A percentile compares a stretch with the other conserved stretches of the same genome.
Evolutionary conservation across 352 stramenopile genomes (phyloP).

Genomic region (Phytophthora litchii): DNA sequence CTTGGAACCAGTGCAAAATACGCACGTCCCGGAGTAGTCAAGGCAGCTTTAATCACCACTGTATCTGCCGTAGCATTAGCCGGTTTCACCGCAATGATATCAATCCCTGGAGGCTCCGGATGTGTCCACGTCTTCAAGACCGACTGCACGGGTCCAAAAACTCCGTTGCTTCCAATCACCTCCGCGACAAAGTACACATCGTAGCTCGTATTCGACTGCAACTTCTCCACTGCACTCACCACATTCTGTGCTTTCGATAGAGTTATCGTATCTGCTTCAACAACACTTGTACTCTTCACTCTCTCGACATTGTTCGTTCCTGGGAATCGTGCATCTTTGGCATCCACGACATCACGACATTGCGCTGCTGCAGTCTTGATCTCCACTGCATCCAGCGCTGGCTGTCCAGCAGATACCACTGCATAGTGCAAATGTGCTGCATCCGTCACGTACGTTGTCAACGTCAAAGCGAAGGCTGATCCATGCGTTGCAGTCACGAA

Average conservation of each 20-base stretch:
- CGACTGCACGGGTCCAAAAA: slow-evolving; percentile 74
- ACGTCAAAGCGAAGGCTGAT: slow-evolving; percentile 51
- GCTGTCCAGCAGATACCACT: slow-evolving; percentile 47
- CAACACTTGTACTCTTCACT: background rate
- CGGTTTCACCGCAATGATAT: slow-evolving; percentile 16
- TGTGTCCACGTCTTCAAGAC: slow-evolving; percentile 66
- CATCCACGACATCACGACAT: slow-evolving; percentile 20
- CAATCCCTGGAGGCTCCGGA: slow-evolving; percentile 48
- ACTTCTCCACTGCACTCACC: slow-evolving; percentile 43
- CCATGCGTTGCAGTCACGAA: slow-evolving; percentile 60
- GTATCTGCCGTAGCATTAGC: slow-evolving; percentile 46
- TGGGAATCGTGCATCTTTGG: background rate
- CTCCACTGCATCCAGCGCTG: slow-evolving; percentile 41
- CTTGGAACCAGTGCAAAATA: slow-evolving; percentile 62
- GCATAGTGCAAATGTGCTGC: slow-evolving; percentile 77
- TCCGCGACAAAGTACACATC: slow-evolving; percentile 86
- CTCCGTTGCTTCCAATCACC: slow-evolving; percentile 76
- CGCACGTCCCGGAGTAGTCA: slow-evolving; percentile 46
- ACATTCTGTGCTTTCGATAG: slow-evolving; percentile 60
- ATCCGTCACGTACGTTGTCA: slow-evolving; percentile 79
- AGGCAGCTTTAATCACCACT: slow-evolving; percentile 37
- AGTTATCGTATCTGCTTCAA: slow-evolving; percentile 49
- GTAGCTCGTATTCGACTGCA: slow-evolving; percentile 72
- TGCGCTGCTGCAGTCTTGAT: slow-evolving; percentile 54
- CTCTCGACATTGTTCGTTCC: slow-evolving; percentile 12